Evolutionary conservation across 2,329 filamentous ascomycete genomes (phyloP), one percentile per base, ranked within the genome.

Genomic region (Rhytidhysteron rufulum): DNA sequence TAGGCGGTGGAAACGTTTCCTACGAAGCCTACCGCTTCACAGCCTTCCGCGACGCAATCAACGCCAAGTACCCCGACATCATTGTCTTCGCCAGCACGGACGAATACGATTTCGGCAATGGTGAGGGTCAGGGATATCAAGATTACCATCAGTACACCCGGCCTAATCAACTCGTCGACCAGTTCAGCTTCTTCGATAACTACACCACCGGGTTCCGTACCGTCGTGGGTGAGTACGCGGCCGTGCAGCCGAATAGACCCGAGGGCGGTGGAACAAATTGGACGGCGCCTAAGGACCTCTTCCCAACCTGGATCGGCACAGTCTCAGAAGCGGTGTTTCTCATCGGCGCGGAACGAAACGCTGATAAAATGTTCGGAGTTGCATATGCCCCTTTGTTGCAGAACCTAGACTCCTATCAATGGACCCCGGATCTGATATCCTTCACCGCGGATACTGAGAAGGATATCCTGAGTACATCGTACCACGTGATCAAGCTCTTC

Each of bases 261-360:
- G 15, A 19, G 10, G 41, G 44, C 10, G 38, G 33, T 22, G 17
- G 19, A 13, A 34, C 42, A 34, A 47, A 30, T 33, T 34, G 22
- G n/a, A 42, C 35, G 13, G 43, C 41, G 13, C 21, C 27, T 2
- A 39, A 50, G 32, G 41, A 9, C 31, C 43, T 16, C 10, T 47
- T 15, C 33, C 39, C 43, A 16, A 21, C 21, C 16, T 17, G 44
- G 75, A 72, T 75, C 37, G 78, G 76, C 19, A 67, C 74, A 11
- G 74, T 83, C 2, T 73, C 72, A n/a, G 80, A 84, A 54, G 79
- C 77, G 16, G 70, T 83, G 18, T 79, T 74, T 43, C 65, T 82
- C 13, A 68, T 83, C 43, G 75, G 79, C 16, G 75, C 77, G 17
- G 80, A 84, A 69, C 72, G 82, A 41, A 85, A 85, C 60, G 70